phyloP scores from a whole-genome alignment of 495 filamentous ascomycete species.

The Neurospora sp. region DNA sequence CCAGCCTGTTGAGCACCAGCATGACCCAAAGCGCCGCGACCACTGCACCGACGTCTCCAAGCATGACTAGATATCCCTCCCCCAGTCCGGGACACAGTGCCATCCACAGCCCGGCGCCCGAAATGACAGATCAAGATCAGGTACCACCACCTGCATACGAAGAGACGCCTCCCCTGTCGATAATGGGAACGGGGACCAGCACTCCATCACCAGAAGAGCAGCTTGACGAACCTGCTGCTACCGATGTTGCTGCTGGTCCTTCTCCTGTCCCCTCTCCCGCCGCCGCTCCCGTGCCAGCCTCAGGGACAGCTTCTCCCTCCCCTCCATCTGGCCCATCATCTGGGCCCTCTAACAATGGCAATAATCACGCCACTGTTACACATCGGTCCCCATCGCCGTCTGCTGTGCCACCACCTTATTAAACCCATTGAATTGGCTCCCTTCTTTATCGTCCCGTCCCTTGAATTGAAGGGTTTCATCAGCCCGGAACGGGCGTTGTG shows the following conservation, averaged over 20 bases:
- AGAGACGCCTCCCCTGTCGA: neutral
- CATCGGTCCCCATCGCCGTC: neutral
- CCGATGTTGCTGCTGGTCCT: neutral
- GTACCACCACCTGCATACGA: neutral
- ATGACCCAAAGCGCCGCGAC: neutral
- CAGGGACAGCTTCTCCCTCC: neutral
- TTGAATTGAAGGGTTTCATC: neutral
- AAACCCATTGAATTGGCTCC: neutral
- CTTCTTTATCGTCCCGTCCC: neutral
- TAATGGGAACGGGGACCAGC: neutral
- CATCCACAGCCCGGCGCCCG: neutral
- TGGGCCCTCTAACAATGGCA: neutral
- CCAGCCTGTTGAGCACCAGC: neutral
- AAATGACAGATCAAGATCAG: neutral
- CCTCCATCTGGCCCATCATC: neutral
- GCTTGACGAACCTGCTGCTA: neutral
- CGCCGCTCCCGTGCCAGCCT: neutral
- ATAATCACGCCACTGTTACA: neutral
- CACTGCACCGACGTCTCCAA: neutral
- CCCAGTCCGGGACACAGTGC: neutral
- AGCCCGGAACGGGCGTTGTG: neutral
- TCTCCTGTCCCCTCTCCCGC: neutral
- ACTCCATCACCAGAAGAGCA: neutral
- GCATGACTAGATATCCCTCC: neutral
- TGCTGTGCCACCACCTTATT: neutral